Conservation (phyloP, 2,329 filamentous ascomycete species). For the Aspergillus arachidicola region DNA sequence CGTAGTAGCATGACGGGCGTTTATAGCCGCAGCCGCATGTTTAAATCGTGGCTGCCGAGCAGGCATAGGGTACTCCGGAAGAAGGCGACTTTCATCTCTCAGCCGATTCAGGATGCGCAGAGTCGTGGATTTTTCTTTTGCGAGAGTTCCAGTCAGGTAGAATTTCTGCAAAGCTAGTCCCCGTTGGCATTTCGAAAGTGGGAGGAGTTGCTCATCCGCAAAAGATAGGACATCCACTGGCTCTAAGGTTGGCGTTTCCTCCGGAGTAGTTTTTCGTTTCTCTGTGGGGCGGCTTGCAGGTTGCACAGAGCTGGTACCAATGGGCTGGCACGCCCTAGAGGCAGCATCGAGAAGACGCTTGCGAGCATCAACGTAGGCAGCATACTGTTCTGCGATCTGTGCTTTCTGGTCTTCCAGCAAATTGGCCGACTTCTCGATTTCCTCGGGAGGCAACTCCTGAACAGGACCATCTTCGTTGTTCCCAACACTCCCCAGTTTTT, state of each 20-base stretch:
- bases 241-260: constrained; percentile 24
- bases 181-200: constrained; percentile 40
- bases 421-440: constrained; percentile 32
- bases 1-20: constrained; percentile 21
- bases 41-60: constrained; percentile 41
- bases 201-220: constrained; percentile 35
- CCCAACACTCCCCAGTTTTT: constrained; percentile 45
- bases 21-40: constrained; percentile 32
- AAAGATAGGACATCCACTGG: constrained; percentile 36
- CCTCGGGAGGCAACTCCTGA: constrained; percentile 31
- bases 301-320: constrained; percentile 28
- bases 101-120: constrained; percentile 42
- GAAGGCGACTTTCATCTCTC: constrained; percentile 46
- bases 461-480: constrained; percentile 32
- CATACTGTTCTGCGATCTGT: constrained; percentile 40
- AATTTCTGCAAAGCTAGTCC: constrained; percentile 41
- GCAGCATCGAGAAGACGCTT: constrained; percentile 38
- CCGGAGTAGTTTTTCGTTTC: constrained; percentile 13
- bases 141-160: constrained; percentile 40
- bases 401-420: constrained; percentile 35
- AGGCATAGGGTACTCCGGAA: constrained; percentile 44
- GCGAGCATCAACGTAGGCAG: constrained; percentile 39
- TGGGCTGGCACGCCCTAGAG: constrained; percentile 39
- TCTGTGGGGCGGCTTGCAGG: constrained; percentile 19
- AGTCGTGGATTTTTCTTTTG: constrained; percentile 40